These are phyloP conservation scores for Heritiera littoralis DNA, from an alignment of 345 rosid genomes.

Conservation along the genomic window DNA sequence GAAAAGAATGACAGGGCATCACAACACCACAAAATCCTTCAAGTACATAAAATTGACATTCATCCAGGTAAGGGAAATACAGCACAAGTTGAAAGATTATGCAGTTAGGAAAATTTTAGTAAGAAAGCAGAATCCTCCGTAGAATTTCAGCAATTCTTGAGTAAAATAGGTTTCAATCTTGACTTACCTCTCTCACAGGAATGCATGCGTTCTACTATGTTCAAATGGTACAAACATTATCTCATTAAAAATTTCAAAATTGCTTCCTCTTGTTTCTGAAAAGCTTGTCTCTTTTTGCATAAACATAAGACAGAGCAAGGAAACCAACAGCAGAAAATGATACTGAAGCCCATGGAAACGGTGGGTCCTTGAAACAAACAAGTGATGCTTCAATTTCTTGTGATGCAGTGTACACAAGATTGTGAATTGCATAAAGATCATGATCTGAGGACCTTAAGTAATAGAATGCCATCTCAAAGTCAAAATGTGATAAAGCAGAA, in stretches of 20 bases:
- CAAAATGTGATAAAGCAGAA: slow-evolving; percentile 80
- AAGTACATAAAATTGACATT: slow-evolving; percentile 4
- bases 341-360: slow-evolving; percentile 79
- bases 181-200: slow-evolving; percentile 20
- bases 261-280: slow-evolving; percentile 89
- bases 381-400: slow-evolving; percentile 89
- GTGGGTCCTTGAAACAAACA: slow-evolving; percentile 92
- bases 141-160: slow-evolving; percentile 11
- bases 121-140: slow-evolving; percentile 11
- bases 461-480: slow-evolving; percentile 82
- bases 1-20: not conserved
- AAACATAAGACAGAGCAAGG: slow-evolving; percentile 58
- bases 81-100: slow-evolving; percentile 8
- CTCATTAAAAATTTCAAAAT: slow-evolving; percentile 57
- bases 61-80: slow-evolving; percentile 9
- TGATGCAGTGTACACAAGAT: slow-evolving; percentile 73
- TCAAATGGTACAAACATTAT: slow-evolving; percentile 41
- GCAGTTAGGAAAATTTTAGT: slow-evolving; percentile 7
- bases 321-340: slow-evolving; percentile 52
- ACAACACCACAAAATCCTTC: not conserved
- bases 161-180: slow-evolving; percentile 23
- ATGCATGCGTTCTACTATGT: slow-evolving; percentile 30
- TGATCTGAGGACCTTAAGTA: slow-evolving; percentile 81
- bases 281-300: slow-evolving; percentile 60
- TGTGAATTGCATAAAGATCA: slow-evolving; percentile 78